A percentile compares a stretch with the other conserved stretches of the same genome.
phyloP scores from a whole-genome alignment of 1,284 basidiomycete species.

The Ceratobasidium sp. region DNA sequence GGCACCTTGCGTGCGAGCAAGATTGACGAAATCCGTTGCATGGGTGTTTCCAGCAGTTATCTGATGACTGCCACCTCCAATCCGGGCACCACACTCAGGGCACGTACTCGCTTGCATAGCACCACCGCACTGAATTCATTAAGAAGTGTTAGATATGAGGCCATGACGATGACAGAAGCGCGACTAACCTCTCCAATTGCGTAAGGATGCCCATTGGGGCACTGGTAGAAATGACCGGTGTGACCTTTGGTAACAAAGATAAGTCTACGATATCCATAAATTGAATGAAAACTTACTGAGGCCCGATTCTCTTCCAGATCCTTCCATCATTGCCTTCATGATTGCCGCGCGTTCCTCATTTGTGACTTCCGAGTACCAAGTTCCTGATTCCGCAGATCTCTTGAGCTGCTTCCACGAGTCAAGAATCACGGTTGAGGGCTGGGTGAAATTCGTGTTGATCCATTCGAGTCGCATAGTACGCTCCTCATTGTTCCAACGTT shows the following conservation, averaged over 20 bases:
- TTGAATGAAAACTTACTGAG: neutral
- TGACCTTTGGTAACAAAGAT: neutral
- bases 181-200: slow-evolving; percentile 59
- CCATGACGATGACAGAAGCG: slow-evolving; percentile 39
- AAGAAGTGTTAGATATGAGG: neutral
- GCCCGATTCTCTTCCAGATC: neutral
- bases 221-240: slow-evolving; percentile 63
- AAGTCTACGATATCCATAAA: neutral
- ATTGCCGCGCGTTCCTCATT: slow-evolving; percentile 62
- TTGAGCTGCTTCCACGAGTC: slow-evolving; percentile 27
- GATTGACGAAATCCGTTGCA: slow-evolving; percentile 57
- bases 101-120: slow-evolving; percentile 60
- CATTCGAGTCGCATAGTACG: neutral
- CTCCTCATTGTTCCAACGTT: slow-evolving; percentile 3
- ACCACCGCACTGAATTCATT: slow-evolving; percentile 68
- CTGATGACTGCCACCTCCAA: slow-evolving; percentile 62
- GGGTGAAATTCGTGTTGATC: slow-evolving; percentile 1
- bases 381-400: slow-evolving; percentile 51
- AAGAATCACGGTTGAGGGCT: slow-evolving; percentile 6
- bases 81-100: slow-evolving; percentile 61
- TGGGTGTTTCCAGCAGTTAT: slow-evolving; percentile 58
- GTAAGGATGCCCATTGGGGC: slow-evolving; percentile 63
- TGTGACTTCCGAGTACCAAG: slow-evolving; percentile 60
- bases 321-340: slow-evolving; percentile 56
- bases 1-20: slow-evolving; percentile 5